Conservation (phyloP, 2,329 filamentous ascomycete species). For the Aspergillus transmontanensis region DNA sequence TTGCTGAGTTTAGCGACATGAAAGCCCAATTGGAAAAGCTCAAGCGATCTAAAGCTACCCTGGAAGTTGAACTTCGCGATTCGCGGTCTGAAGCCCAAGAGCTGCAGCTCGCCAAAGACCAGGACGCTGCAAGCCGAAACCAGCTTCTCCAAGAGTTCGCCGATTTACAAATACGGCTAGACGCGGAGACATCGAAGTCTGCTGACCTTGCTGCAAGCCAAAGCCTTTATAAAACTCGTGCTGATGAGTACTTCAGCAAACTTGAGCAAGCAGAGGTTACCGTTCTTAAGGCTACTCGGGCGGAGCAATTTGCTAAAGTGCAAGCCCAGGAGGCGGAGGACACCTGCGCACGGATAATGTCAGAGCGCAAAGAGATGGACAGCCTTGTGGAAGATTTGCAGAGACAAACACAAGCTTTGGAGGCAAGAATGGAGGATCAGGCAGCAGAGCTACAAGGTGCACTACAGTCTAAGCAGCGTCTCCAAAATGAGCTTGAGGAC, state of each 20-base stretch:
- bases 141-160: slow-evolving; percentile 91
- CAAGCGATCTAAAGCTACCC: slow-evolving; percentile 74
- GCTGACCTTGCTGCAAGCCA: slow-evolving; percentile 83
- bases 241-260: slow-evolving; percentile 96
- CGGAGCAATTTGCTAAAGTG: slow-evolving; percentile 90
- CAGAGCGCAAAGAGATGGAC: slow-evolving; percentile 90
- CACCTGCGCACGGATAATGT: slow-evolving; percentile 84
- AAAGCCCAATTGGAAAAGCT: slow-evolving; percentile 86
- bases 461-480: slow-evolving; percentile 84
- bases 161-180: slow-evolving; percentile 89
- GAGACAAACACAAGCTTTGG: slow-evolving; percentile 82
- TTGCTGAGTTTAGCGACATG: slow-evolving; percentile 81
- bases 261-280: slow-evolving; percentile 96
- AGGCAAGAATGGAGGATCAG: slow-evolving; percentile 88
- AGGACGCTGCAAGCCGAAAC: slow-evolving; percentile 82
- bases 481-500: slow-evolving; percentile 96
- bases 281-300: slow-evolving; percentile 85
- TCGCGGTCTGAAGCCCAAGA: slow-evolving; percentile 81
- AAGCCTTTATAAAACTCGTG: slow-evolving; percentile 84
- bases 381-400: slow-evolving; percentile 84
- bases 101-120: slow-evolving; percentile 74
- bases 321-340: slow-evolving; percentile 92
- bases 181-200: slow-evolving; percentile 82
- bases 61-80: slow-evolving; percentile 88
- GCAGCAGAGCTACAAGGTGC: slow-evolving; percentile 85